Conservation (phyloP, 108 stramenopile species). For the Nannochloropsis gaditana region DNA sequence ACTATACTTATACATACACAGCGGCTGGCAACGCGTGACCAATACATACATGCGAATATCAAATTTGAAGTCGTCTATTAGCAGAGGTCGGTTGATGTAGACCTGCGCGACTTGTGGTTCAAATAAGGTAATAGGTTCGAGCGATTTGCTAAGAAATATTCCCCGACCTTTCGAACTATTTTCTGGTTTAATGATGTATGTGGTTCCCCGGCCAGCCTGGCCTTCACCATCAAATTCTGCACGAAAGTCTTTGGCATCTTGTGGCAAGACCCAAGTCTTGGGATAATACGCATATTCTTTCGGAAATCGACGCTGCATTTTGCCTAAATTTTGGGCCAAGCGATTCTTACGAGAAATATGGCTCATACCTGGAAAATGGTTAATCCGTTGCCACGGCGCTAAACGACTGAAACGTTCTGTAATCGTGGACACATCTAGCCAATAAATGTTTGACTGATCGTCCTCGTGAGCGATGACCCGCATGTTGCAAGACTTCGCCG, state of each 20-base stretch:
- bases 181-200: constrained; percentile 72
- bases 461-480: constrained; percentile 21
- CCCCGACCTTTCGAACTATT: constrained; percentile 70
- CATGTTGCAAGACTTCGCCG: neutral
- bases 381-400: constrained; percentile 66
- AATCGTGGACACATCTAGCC: constrained; percentile 64
- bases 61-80: constrained; percentile 76
- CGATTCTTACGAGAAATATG: constrained; percentile 68
- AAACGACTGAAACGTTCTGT: constrained; percentile 61
- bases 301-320: constrained; percentile 64
- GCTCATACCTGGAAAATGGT: constrained; percentile 80
- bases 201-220: constrained; percentile 52
- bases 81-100: constrained; percentile 66
- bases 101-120: constrained; percentile 61
- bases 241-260: constrained; percentile 59
- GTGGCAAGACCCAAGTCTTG: constrained; percentile 65
- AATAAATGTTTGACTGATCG: constrained; percentile 60
- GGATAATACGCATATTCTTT: constrained; percentile 68
- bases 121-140: neutral
- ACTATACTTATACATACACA: constrained; percentile 62
- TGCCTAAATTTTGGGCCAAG: constrained; percentile 67
- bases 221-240: constrained; percentile 56
- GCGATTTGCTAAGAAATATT: constrained; percentile 57
- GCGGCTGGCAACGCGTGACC: constrained; percentile 63
- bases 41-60: constrained; percentile 74